Evolutionary conservation across 208 protist species (phyloP), one percentile per base, ranked within the genome.

Genomic region (Trypanosoma caninum): DNA sequence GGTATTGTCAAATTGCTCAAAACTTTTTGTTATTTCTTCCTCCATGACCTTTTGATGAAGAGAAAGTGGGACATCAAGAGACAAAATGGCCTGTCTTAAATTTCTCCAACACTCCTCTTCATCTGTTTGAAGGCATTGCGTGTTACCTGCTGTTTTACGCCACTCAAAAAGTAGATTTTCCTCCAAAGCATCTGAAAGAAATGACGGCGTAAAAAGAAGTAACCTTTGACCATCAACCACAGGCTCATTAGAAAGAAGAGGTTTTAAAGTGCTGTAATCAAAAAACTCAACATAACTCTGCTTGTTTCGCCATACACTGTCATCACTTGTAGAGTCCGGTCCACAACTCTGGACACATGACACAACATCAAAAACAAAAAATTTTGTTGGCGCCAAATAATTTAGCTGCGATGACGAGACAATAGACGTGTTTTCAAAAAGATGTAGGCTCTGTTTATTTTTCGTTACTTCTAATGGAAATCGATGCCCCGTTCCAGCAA

Each of bases 101-200:
- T 65, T 65, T 23, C 48, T 38, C 65, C 65, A 72, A 18, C 65
- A 58, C 14, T 65, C 58, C 23, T 72, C 50, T 25, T 65, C 65
- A 1, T 52, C 34, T 23, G 45, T 62, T 14, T 25, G 13, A 20
- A 45, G 31, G 0, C 22, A 6, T 62, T 52, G 57, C 22, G 3
- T 35, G 44, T 44, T 33, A 27, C 0, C 31, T 16, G 0, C 33
- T 2, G 30, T 41, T 25, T 11, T 14, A 38, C 14, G 47, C 20
- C 37, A 42, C 30, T 22, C 28, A 41, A 51, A 20, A n/a, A 25
- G 28, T 18, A 59, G 31, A 9, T 51, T 42, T 47, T 57, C 64
- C 18, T 7, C 22, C 20, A 70, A 30, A 4, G 38, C 22, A 3
- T 70, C 38, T 0, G 54, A 40, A 23, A 70, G 35, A 30, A 47